Evolutionary conservation across 139 green algal genomes (phyloP), one percentile per base, ranked within the genome.

Genomic region (Mesostigma viride): DNA sequence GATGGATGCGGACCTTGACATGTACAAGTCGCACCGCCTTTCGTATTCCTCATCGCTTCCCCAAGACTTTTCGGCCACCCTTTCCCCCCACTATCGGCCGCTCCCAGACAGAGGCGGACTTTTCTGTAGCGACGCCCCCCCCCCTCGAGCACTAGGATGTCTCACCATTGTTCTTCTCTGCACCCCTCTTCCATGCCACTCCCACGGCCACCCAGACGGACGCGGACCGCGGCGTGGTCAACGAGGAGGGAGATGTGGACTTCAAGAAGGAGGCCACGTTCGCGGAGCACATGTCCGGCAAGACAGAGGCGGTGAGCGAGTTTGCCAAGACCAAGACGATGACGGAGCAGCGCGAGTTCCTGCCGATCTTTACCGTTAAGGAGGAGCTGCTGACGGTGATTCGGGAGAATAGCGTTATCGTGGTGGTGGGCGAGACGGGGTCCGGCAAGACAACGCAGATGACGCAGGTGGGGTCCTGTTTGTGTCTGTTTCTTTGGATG

Each of bases 371-470:
- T 68, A 65, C 58, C 5, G 79, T 93, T 22, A 58, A 89, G 20
- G 90, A 96, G 5, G 91, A 96, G 47, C 76, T 91, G 67, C 67
- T 81, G 31, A 79, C 94, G 82, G 79, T 95, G 8, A 89, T 96
- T 44, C 83, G 90, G 4, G 90, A 96, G 75, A 95, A 96, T 74
- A 83, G 92, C 74, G 82, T 97, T 11, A 85, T 95, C 5, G 87
- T 99, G 45, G 90, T 99, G 47, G 92, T 99, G 30, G 93, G 93
- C 3, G 93, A 99, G 79, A 99, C 93, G 0, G 93, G 93, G 24
- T 90, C 77, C 45, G 92, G 92, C 64, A 99, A 99, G 82, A 99
- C 92, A 33, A 99, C 92, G 3, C 78, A 84, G 69, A 81, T 84
- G 67, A 82, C 78, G 32, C 71, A 76, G 70, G 28, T 72, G 24